A percentile compares a stretch with the other conserved stretches of the same genome.
Conservation (phyloP, 1,284 basidiomycete species). For the Vanrija humicola region DNA sequence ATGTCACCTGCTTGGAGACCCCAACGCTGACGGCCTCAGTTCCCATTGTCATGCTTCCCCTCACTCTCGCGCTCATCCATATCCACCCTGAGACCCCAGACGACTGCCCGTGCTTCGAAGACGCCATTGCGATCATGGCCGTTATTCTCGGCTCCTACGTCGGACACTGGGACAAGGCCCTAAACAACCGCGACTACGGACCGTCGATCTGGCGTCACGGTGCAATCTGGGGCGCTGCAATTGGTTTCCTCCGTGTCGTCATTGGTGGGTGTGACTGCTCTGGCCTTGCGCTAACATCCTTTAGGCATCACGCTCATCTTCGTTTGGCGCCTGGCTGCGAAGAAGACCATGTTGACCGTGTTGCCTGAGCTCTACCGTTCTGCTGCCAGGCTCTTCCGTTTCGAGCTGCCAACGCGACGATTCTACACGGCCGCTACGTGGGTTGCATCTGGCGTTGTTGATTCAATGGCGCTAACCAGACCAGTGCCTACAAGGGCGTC, state of each 20-base stretch:
- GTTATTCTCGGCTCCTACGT: conserved; percentile 75
- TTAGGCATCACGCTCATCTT: conserved; percentile 60
- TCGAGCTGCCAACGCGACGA: conserved; percentile 70
- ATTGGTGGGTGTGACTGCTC: conserved; percentile 50
- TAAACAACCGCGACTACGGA: conserved; percentile 49
- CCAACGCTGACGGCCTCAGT: conserved; percentile 50
- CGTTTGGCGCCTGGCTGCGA: conserved; percentile 77
- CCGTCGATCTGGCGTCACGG: conserved; percentile 9
- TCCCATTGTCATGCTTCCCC: conserved; percentile 62
- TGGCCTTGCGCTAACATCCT: not conserved
- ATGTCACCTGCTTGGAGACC: conserved; percentile 12
- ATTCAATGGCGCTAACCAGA: not conserved
- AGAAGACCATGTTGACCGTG: conserved; percentile 64
- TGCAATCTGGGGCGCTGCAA: conserved; percentile 1
- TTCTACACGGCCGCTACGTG: conserved; percentile 83
- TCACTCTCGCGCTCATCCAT: conserved; percentile 70
- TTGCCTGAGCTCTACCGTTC: conserved; percentile 76
- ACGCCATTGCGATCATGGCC: conserved; percentile 86
- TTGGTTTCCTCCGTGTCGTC: conserved; percentile 61
- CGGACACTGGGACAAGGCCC: conserved; percentile 52
- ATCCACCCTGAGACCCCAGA: conserved; percentile 90
- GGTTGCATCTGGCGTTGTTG: conserved; percentile 7
- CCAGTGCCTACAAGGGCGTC: conserved; percentile 64
- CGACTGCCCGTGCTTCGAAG: conserved; percentile 97
- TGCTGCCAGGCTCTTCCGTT: conserved; percentile 53